These are phyloP conservation scores for Trametes cingulata DNA, from an alignment of 768 basidiomycete genomes.

Conservation along the genomic window DNA sequence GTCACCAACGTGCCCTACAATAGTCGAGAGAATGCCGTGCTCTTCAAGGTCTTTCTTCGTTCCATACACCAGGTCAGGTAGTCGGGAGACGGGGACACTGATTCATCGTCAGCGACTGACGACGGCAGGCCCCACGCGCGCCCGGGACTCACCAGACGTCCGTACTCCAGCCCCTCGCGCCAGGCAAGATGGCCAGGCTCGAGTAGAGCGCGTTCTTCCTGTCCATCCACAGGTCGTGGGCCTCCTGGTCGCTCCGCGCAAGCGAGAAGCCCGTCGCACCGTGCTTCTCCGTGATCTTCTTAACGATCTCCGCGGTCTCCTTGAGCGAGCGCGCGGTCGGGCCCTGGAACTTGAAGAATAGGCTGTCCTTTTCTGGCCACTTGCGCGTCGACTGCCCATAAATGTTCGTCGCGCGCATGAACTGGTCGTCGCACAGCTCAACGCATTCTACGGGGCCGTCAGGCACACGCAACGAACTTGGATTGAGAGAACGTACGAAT, in stretches of 20 bases:
- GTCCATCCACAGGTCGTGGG: slow-evolving; percentile 71
- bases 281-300: slow-evolving; percentile 58
- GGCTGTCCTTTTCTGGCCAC: slow-evolving; percentile 64
- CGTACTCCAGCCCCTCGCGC: slow-evolving; percentile 63
- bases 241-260: slow-evolving; percentile 64
- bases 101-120: background rate
- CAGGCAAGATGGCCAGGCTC: slow-evolving; percentile 56
- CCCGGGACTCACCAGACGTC: slow-evolving; percentile 63
- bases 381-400: slow-evolving; percentile 53
- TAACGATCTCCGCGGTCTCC: slow-evolving; percentile 61
- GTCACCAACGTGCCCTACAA: slow-evolving; percentile 80
- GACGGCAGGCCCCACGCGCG: background rate
- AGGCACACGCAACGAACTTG: background rate
- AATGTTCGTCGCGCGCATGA: slow-evolving; percentile 63
- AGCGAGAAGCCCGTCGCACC: slow-evolving; percentile 69
- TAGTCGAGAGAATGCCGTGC: slow-evolving; percentile 57
- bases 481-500: slow-evolving; percentile 54
- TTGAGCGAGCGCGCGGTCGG: slow-evolving; percentile 56
- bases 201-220: slow-evolving; percentile 67
- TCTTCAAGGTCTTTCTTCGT: slow-evolving; percentile 69
- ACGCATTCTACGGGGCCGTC: slow-evolving; percentile 62
- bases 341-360: slow-evolving; percentile 85
- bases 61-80: slow-evolving; percentile 64
- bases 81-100: slow-evolving; percentile 63
- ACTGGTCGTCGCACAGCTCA: slow-evolving; percentile 74